These are phyloP conservation scores for Acanthamoeba divionensis DNA, from an alignment of 208 protist species.

Conservation along the genomic window DNA sequence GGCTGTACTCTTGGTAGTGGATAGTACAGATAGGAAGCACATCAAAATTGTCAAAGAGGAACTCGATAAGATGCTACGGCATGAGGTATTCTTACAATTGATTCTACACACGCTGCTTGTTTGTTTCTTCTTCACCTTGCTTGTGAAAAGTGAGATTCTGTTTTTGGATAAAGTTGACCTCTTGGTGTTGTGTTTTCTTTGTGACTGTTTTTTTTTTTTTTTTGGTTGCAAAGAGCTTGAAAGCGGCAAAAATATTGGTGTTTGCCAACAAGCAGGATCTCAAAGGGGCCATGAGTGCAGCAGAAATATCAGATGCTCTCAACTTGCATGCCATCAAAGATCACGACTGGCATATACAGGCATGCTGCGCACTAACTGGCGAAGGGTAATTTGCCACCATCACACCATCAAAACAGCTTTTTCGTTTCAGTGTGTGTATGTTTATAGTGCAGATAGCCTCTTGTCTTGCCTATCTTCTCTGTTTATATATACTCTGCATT, in stretches of 20 bases:
- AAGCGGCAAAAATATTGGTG: constrained; percentile 61
- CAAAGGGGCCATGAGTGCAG: constrained; percentile 70
- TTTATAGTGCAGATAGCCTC: too few species aligned
- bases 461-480: too few species aligned
- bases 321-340: constrained; percentile 71
- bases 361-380: constrained; percentile 61
- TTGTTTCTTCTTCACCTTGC: neutral
- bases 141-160: neutral
- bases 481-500: too few species aligned
- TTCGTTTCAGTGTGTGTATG: too few species aligned
- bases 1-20: constrained; percentile 76
- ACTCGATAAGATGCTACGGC: constrained; percentile 68
- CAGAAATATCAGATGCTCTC: constrained; percentile 67
- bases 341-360: constrained; percentile 72
- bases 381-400: constrained; percentile 41
- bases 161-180: neutral
- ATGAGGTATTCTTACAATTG: constrained; percentile 59
- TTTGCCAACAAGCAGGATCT: constrained; percentile 79
- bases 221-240: constrained; percentile 56
- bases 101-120: neutral
- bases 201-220: neutral
- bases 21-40: constrained; percentile 69
- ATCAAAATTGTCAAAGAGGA: constrained; percentile 72
- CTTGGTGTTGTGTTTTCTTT: neutral
- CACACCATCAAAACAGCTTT: too few species aligned